These are phyloP conservation scores for Nakaseomyces uthaithaninus DNA, from an alignment of 1,139 yeast species.

Conservation along the genomic window DNA sequence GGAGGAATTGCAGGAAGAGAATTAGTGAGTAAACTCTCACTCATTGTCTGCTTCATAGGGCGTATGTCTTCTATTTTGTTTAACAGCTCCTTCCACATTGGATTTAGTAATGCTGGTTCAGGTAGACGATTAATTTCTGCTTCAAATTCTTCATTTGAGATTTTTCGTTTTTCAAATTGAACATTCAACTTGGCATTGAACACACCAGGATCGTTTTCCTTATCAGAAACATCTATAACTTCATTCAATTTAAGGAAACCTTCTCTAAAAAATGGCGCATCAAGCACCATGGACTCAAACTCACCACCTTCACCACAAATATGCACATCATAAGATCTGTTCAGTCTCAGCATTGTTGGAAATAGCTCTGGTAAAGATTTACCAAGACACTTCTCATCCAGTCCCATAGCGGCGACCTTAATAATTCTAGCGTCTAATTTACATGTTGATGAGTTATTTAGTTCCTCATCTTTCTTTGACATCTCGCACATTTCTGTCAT, in stretches of 20 bases:
- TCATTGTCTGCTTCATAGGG: background rate
- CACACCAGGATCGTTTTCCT: conserved; percentile 56
- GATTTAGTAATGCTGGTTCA: conserved; percentile 44
- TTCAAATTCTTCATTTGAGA: conserved; percentile 18
- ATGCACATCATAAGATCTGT: conserved; percentile 68
- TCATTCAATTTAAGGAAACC: conserved; percentile 40
- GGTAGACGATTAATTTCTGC: conserved; percentile 30
- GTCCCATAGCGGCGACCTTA: conserved; percentile 90
- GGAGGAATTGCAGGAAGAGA: conserved; percentile 8
- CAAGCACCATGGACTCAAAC: conserved; percentile 85
- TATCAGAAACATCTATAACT: conserved; percentile 40
- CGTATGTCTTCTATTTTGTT: conserved; percentile 10
- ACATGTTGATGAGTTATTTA: conserved; percentile 26
- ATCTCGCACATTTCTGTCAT: conserved; percentile 69
- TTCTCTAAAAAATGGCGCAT: conserved; percentile 72
- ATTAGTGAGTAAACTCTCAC: background rate
- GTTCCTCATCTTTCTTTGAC: conserved; percentile 18
- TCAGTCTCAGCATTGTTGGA: conserved; percentile 51
- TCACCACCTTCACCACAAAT: conserved; percentile 99
- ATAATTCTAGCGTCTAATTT: conserved; percentile 76
- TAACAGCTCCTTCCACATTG: conserved; percentile 39
- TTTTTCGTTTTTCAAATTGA: conserved; percentile 33
- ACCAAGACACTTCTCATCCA: conserved; percentile 59
- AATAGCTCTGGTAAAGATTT: conserved; percentile 53
- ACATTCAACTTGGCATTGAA: conserved; percentile 47